Conservation (phyloP, 805 yeast species). For the Isabelozyma gotoi region DNA sequence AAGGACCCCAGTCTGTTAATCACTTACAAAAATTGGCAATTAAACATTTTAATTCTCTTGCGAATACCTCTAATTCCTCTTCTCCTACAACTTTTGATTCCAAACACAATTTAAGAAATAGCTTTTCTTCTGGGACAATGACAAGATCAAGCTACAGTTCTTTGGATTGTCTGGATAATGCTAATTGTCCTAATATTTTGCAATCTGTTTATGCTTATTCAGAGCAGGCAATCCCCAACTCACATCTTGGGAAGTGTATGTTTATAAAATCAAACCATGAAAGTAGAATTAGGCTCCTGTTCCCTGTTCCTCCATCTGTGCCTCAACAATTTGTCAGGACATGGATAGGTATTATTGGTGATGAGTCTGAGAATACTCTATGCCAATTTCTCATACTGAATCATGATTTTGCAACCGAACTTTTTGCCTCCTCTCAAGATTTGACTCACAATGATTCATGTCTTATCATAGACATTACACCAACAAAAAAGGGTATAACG, state of each 20-base stretch:
- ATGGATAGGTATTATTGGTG: conserved; percentile 64
- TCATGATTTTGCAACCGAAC: conserved; percentile 32
- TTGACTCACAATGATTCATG: conserved; percentile 35
- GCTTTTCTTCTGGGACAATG: background rate
- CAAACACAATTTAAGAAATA: background rate
- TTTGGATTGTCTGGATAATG: background rate
- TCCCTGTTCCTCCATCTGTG: conserved; percentile 32
- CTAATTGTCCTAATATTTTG: background rate
- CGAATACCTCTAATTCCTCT: background rate
- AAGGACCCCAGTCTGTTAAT: conserved; percentile 67
- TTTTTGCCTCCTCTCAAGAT: conserved; percentile 43
- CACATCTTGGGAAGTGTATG: conserved; percentile 19
- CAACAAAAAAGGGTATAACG: conserved; percentile 48
- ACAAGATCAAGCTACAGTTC: background rate
- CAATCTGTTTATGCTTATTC: background rate
- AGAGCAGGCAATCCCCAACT: background rate
- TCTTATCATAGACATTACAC: conserved; percentile 49
- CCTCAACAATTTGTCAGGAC: conserved; percentile 24
- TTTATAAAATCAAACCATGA: conserved; percentile 35
- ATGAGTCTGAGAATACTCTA: conserved; percentile 55
- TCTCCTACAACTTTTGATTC: background rate
- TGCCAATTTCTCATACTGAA: conserved; percentile 33
- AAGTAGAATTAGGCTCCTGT: conserved; percentile 44
- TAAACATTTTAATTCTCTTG: conserved; percentile 39
- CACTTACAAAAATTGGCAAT: conserved; percentile 52